phyloP scores from a whole-genome alignment of 805 yeast genomes.

The Lipomyces lipofer region DNA sequence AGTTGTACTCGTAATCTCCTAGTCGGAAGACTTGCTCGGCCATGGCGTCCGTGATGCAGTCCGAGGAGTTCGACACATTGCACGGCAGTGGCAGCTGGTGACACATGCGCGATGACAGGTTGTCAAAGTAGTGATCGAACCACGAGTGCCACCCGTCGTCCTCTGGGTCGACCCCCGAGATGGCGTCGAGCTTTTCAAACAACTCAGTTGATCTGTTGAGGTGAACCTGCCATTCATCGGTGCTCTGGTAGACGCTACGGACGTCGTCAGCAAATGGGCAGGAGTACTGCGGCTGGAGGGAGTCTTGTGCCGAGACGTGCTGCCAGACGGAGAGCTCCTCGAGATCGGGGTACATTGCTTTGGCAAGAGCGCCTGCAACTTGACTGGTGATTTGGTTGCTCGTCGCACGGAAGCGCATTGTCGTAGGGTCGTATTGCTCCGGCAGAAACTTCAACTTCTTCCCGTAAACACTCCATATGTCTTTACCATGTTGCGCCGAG shows the following conservation, averaged over 20 bases:
- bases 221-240: constrained; percentile 44
- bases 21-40: constrained; percentile 46
- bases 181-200: constrained; percentile 43
- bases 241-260: constrained; percentile 35
- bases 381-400: constrained; percentile 45
- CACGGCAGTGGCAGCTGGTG: constrained; percentile 43
- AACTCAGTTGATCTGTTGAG: constrained; percentile 42
- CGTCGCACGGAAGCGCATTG: constrained; percentile 43
- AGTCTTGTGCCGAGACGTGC: constrained; percentile 39
- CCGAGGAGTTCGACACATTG: constrained; percentile 34
- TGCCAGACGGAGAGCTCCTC: constrained; percentile 40
- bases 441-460: constrained; percentile 42
- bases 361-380: constrained; percentile 43
- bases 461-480: constrained; percentile 44
- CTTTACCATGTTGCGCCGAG: constrained; percentile 45
- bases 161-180: constrained; percentile 35
- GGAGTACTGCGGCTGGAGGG: constrained; percentile 43
- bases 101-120: constrained; percentile 45
- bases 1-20: constrained; percentile 50
- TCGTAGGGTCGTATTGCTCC: constrained; percentile 38
- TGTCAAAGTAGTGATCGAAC: constrained; percentile 48
- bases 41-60: constrained; percentile 38
- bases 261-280: constrained; percentile 41
- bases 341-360: constrained; percentile 44
- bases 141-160: constrained; percentile 29